phyloP scores from a whole-genome alignment of 2,329 filamentous ascomycete genomes.

The Ophiostoma novo-ulmi region DNA sequence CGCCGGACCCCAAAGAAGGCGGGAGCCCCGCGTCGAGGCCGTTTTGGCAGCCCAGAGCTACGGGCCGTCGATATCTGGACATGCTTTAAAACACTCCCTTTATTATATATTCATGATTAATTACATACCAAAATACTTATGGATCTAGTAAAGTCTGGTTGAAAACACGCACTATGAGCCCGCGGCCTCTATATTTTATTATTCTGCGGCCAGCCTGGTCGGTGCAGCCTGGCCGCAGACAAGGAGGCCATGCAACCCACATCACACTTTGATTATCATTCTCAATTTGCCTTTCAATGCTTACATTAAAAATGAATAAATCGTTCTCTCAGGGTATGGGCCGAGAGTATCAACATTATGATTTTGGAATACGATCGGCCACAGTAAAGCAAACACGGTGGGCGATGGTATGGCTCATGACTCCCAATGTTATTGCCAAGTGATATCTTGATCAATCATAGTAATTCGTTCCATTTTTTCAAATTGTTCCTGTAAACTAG shows the following conservation, averaged over 20 bases:
- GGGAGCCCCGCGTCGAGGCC: not conserved
- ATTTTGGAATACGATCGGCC: not conserved
- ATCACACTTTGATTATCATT: slow-evolving; percentile 1
- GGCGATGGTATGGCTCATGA: not conserved
- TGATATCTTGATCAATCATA: not conserved
- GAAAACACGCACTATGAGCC: not conserved
- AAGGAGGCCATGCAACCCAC: slow-evolving; percentile 22
- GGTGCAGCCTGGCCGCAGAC: slow-evolving; percentile 22
- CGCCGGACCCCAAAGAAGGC: not conserved
- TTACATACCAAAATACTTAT: not conserved
- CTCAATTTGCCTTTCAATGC: not conserved
- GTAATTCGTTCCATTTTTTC: too few relatives aligned
- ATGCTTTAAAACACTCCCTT: not conserved
- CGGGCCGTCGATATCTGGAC: not conserved
- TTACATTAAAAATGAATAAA: not conserved
- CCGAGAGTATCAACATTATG: not conserved
- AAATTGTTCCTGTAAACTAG: slow-evolving; percentile 30
- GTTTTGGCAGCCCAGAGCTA: not conserved
- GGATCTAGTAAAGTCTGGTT: not conserved
- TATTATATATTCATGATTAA: not conserved
- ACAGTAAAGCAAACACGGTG: not conserved
- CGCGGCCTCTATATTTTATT: not conserved
- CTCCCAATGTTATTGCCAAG: not conserved
- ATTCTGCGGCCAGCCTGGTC: slow-evolving; percentile 16
- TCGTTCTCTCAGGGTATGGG: not conserved